Percentiles rank a stretch among this genome's conserved stretches.
Conservation (phyloP, 176 grass and related monocot species). For the Ampelocalamus luodianensis region DNA sequence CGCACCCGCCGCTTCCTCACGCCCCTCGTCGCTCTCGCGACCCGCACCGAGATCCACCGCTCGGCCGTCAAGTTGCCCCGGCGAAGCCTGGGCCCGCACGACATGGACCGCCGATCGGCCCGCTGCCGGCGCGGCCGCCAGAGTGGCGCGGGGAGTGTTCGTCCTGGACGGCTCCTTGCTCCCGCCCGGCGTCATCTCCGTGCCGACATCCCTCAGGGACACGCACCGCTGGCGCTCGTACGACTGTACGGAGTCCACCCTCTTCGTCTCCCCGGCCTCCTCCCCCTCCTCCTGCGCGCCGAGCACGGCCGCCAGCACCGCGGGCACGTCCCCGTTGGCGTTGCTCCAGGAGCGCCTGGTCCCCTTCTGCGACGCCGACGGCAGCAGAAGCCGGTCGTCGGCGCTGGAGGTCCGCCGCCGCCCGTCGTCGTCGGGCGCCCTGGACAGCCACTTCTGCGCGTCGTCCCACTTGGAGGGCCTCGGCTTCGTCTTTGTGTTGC, state of each 20-base stretch:
- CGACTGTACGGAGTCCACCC: slow-evolving; percentile 54
- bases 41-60: not conserved
- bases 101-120: not conserved
- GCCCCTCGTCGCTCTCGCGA: not conserved
- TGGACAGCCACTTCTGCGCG: slow-evolving; percentile 80
- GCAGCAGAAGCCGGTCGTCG: slow-evolving; percentile 58
- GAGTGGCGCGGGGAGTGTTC: slow-evolving; percentile 55
- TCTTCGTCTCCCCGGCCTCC: slow-evolving; percentile 62
- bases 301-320: not conserved
- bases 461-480: slow-evolving; percentile 93
- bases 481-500: slow-evolving; percentile 59
- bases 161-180: slow-evolving; percentile 88
- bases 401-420: slow-evolving; percentile 64
- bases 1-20: not conserved
- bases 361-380: slow-evolving; percentile 53
- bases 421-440: slow-evolving; percentile 32
- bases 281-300: not conserved
- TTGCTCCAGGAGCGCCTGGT: slow-evolving; percentile 56
- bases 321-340: slow-evolving; percentile 34
- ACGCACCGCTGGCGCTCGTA: slow-evolving; percentile 25
- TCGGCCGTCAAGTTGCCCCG: not conserved
- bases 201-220: slow-evolving; percentile 74
- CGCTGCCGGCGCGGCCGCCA: slow-evolving; percentile 19
- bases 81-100: not conserved
- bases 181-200: slow-evolving; percentile 82